Evolutionary conservation across 1,284 basidiomycete genomes (phyloP).

Genomic region (Trichosporon asahii): DNA sequence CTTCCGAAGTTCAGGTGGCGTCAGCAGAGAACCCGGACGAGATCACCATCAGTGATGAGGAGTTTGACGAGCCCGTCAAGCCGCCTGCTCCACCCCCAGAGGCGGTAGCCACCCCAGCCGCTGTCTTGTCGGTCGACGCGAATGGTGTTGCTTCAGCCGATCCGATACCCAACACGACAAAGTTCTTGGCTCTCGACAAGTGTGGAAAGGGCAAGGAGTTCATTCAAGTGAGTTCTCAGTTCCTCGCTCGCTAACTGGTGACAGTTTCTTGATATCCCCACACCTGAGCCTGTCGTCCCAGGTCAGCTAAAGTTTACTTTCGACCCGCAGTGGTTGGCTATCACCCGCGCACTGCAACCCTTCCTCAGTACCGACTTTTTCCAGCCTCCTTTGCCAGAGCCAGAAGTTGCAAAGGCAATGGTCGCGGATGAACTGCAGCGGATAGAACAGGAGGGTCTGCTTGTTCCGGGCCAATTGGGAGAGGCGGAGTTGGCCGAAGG

Average conservation of each 20-base stretch:
- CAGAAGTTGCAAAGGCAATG: constrained; percentile 58
- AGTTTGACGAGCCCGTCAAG: constrained; percentile 20
- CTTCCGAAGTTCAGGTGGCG: background rate
- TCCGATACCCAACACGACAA: constrained; percentile 1
- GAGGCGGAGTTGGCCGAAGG: constrained; percentile 20
- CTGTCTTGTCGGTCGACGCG: background rate
- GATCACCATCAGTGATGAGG: constrained; percentile 30
- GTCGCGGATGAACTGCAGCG: constrained; percentile 65
- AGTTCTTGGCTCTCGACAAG: constrained; percentile 89
- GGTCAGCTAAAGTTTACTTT: constrained; percentile 58
- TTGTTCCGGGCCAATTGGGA: constrained; percentile 29
- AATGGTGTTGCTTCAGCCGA: background rate
- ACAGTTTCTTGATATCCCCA: constrained; percentile 68
- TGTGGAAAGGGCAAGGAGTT: constrained; percentile 78
- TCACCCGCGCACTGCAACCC: constrained; percentile 78
- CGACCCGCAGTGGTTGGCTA: constrained; percentile 91
- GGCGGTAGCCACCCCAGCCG: background rate
- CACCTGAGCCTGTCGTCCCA: constrained; percentile 29
- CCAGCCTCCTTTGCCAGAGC: constrained; percentile 62
- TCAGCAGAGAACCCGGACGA: constrained; percentile 29
- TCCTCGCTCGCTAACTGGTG: background rate
- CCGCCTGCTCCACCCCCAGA: background rate
- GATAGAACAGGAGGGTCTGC: constrained; percentile 55
- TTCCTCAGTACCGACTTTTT: constrained; percentile 62
- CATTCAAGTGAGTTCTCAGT: constrained; percentile 64